These are phyloP conservation scores for Solanum corneliomulleri DNA, from an alignment of 257 asterid species.

Conservation along the genomic window DNA sequence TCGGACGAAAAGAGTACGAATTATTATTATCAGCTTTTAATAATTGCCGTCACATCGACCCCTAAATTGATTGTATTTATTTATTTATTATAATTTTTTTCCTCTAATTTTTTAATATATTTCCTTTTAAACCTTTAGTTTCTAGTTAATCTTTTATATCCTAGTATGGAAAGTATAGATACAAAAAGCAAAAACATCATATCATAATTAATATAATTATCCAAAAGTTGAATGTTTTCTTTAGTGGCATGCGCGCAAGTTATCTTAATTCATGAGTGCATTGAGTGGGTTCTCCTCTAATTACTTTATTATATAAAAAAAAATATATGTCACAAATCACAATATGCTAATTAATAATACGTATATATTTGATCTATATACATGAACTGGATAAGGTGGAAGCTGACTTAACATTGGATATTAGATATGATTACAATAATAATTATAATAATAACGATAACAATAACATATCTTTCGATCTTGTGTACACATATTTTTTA, in stretches of 20 bases:
- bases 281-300: background rate
- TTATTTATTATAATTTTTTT: background rate
- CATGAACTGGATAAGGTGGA: background rate
- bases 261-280: background rate
- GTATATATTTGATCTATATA: background rate
- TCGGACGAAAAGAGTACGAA: background rate
- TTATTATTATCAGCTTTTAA: background rate
- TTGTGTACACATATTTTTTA: no score
- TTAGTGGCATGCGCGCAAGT: background rate
- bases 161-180: background rate
- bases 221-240: background rate
- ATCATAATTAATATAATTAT: background rate
- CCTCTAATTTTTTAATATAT: background rate
- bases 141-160: background rate
- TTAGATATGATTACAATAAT: background rate
- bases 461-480: no score
- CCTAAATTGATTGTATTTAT: background rate
- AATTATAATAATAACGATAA: no score
- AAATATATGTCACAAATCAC: background rate
- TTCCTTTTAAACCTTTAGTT: background rate
- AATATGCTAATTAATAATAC: background rate
- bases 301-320: background rate
- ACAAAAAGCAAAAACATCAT: background rate
- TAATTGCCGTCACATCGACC: background rate
- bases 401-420: background rate